These are phyloP conservation scores for Candida boleticola DNA, from an alignment of 805 yeast species.

Conservation along the genomic window DNA sequence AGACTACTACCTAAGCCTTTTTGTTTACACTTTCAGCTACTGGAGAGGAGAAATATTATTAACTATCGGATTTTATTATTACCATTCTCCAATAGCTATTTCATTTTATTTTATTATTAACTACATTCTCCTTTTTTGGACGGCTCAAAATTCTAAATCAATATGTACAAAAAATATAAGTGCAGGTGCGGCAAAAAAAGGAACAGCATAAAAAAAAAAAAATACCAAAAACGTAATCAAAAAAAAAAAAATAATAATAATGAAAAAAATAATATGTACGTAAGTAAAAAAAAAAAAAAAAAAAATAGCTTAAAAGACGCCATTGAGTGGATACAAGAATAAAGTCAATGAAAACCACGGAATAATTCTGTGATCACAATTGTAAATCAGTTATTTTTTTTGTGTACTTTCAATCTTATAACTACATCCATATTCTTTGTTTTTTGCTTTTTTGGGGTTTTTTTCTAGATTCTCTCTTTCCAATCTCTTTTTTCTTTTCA, in stretches of 20 bases:
- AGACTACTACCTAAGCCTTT: no score
- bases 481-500: background rate
- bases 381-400: background rate
- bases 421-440: background rate
- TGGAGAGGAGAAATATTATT: no score
- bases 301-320: conserved; percentile 1
- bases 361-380: background rate
- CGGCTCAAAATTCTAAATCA: background rate
- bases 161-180: background rate
- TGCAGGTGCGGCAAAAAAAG: background rate
- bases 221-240: background rate
- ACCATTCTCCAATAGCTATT: no score
- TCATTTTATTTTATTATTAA: no score
- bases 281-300: background rate
- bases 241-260: conserved; percentile 1
- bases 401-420: background rate
- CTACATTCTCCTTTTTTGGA: background rate
- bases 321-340: background rate
- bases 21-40: no score
- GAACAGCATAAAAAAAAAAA: background rate
- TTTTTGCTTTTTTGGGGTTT: no score
- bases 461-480: background rate
- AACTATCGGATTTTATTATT: background rate
- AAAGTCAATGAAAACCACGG: background rate
- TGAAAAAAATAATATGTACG: background rate